Evolutionary conservation across 2,329 filamentous ascomycete genomes (phyloP), one percentile per base, ranked within the genome.

Genomic region (Aspergillus clavatus): DNA sequence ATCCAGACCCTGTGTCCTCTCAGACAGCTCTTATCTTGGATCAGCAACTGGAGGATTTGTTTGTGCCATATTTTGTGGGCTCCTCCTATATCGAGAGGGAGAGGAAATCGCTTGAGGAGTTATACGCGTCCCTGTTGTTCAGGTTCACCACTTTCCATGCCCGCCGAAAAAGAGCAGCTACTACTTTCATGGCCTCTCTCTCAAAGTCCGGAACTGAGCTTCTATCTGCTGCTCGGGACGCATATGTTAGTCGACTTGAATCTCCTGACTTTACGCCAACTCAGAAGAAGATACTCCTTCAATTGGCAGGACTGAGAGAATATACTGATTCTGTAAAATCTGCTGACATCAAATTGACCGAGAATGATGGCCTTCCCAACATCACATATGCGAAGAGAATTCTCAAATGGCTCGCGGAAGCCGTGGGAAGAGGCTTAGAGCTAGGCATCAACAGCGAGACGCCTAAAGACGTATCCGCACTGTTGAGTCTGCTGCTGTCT

Each of bases 361-460:
- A 97, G 48, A 83, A 91, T 61, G 91, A 98, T 60, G 93, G 93
- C 26, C 77, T 82, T 45, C 73, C 97, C 21, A 91, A 84, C 55
- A 75, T 94, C 4, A 76, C 82, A n/a, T 89, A 87, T 64, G 88
- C 90, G n/a, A 97, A 97, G 71, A 81, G 93, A 46, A 98, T 98
- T 90, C 79, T 98, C 48, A 94, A 88, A 63, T 98, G 93, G 93
- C 74, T 98, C 31, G 93, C 93, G 2, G 93, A 98, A 72, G 89
- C 88, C 51, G 91, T 98, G 19, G 87, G 93, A 29, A 79, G 93
- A 52, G 89, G 89, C 0, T 76, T 98, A 7, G 93, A 98, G 66
- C 76, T 98, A n/a, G 89, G 87, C 19, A 85, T 87, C 19, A 83
- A 84, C 41, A 85, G 79, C 46, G 93, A 98, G 57, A 96, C 89